These are phyloP conservation scores for Diplodia seriata DNA, from an alignment of 2,329 filamentous ascomycete genomes.

Conservation along the genomic window DNA sequence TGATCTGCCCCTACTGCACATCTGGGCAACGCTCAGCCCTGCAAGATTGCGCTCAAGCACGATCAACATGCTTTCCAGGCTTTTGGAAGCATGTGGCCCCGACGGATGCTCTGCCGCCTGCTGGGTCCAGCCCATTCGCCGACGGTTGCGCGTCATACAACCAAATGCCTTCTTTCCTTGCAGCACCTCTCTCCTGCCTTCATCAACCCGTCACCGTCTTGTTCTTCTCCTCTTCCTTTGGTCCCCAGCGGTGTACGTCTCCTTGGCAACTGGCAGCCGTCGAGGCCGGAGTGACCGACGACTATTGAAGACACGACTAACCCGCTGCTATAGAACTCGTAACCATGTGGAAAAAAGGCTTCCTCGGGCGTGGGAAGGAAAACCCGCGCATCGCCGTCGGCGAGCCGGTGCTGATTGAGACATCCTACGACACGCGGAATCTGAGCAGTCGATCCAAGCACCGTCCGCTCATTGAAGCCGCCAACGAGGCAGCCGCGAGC, in stretches of 20 bases:
- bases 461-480: slow-evolving; percentile 34
- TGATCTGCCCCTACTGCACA: neutral
- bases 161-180: slow-evolving; percentile 13
- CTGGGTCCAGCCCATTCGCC: neutral
- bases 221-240: neutral
- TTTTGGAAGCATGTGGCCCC: slow-evolving; percentile 3
- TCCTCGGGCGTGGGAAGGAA: slow-evolving; percentile 53
- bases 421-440: slow-evolving; percentile 53
- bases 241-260: neutral
- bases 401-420: slow-evolving; percentile 55
- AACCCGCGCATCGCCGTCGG: slow-evolving; percentile 55
- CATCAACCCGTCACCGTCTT: neutral
- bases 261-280: slow-evolving; percentile 1
- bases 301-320: slow-evolving; percentile 10
- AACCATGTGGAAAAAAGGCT: slow-evolving; percentile 61
- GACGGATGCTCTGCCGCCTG: neutral
- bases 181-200: slow-evolving; percentile 2
- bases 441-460: slow-evolving; percentile 41
- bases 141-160: slow-evolving; percentile 12
- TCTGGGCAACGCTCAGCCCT: slow-evolving; percentile 9
- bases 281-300: neutral
- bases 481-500: slow-evolving; percentile 38
- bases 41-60: slow-evolving; percentile 18
- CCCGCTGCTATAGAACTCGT: slow-evolving; percentile 1
- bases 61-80: neutral